phyloP scores from a whole-genome alignment of 73 alveolate species.

The Paramecium octaurelia region DNA sequence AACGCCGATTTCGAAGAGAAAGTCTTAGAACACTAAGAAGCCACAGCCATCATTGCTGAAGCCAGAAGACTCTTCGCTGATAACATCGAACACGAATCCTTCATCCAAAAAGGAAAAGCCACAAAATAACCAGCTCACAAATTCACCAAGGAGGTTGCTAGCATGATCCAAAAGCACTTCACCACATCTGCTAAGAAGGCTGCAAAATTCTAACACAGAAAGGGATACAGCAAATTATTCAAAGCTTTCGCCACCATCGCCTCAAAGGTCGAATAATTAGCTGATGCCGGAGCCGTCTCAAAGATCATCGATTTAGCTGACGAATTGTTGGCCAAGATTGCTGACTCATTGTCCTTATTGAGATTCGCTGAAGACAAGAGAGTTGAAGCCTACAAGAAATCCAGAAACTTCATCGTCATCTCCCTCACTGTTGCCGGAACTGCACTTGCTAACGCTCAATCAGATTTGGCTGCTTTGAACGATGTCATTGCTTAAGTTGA shows the following conservation, averaged over 20 bases:
- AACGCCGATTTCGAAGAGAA: constrained; percentile 43
- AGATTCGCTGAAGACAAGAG: constrained; percentile 59
- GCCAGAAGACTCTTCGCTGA: constrained; percentile 55
- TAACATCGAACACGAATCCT: constrained; percentile 39
- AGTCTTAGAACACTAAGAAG: constrained; percentile 49
- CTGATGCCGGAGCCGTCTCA: constrained; percentile 52
- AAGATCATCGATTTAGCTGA: constrained; percentile 40
- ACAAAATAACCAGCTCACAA: not conserved
- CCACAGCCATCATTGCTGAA: constrained; percentile 52
- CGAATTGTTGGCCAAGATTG: constrained; percentile 33
- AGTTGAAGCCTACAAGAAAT: constrained; percentile 41
- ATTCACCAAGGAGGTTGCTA: constrained; percentile 44
- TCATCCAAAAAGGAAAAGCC: constrained; percentile 45
- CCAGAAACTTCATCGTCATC: constrained; percentile 39
- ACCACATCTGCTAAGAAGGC: constrained; percentile 27
- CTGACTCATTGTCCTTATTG: constrained; percentile 30
- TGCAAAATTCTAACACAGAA: constrained; percentile 47
- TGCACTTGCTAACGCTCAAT: constrained; percentile 42
- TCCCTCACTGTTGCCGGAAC: constrained; percentile 19
- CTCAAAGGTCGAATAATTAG: constrained; percentile 47
- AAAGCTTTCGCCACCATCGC: constrained; percentile 52
- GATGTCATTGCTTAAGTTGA: constrained; percentile 48
- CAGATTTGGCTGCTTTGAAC: constrained; percentile 17
- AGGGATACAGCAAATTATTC: constrained; percentile 48
- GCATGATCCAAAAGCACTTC: constrained; percentile 47